Base-by-base conservation (phyloP, 2,329 filamentous ascomycete genomes). In the Exutisphaerella laricina region DNA sequence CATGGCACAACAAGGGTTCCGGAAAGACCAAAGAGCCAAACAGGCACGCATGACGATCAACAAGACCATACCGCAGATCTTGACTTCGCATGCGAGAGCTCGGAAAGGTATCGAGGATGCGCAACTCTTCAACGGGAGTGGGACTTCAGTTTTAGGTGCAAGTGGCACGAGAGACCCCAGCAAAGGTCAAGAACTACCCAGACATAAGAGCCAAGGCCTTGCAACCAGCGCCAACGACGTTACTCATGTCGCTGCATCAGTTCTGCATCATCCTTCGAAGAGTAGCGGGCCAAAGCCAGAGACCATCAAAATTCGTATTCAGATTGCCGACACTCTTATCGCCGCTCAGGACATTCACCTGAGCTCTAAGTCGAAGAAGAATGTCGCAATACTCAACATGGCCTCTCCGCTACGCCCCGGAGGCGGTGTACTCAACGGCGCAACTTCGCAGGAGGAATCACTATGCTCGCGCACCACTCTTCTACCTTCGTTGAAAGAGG, bases 381-480 rank as follows among this genome's bases (percentile, higher is more conserved):
- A 71, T 17, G 67, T 77, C 1, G 75, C 70, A 2, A 65, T 82
- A 20, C 65, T 82, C 1, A 81, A 79, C 57, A 81, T 82, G 77
- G 78, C 77, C 0, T 82, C 78, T 0, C 76, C 78, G 0, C 66
- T 80, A 1, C 70, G 70, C 0, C 75, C 79, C 0, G 79, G 79
- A 6, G 79, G 78, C 5, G 79, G 79, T 1, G 71, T 82, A 14
- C 59, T 80, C 0, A 70, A 70, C 7, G 79, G 79, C 10, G 77
- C 78, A 0, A 73, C 72, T 3, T 73, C 72, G 3, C 76, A 80
- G 46, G 79, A 82, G 54, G 79, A 81, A 55, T 74, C 69, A n/a
- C 67, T 83, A 2, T 82, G 79, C 53, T 69, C 74, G 51, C 72
- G 76, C 9, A 79, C 74, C 2, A 81, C 78, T 0, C 64, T 82